Base-by-base conservation (phyloP, 495 filamentous ascomycete species). In the Filosporella fistucella region DNA sequence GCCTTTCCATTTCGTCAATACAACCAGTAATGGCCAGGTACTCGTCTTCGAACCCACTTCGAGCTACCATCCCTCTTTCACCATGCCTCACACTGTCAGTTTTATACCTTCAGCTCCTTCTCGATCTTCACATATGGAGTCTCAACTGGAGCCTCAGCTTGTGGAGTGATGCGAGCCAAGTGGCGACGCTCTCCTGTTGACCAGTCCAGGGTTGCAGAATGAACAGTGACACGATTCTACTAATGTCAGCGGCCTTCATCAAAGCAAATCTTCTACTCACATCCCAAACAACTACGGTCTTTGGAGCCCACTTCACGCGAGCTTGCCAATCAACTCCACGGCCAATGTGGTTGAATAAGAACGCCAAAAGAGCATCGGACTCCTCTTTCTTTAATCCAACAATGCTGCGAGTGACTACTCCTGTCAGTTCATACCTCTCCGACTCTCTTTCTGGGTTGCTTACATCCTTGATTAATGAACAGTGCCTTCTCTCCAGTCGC, bases 281-380 rank as follows among this genome's bases (percentile, higher is more conserved):
- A 63, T 95, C 89, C 80, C 88, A 94, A 12, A 94, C 83, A 8
- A 95, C 86, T 29, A 95, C 89, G 1, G 88, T 93, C 29, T 78
- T 77, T 7, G 80, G 76, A 55, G 85, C 77, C 89, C 88, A 96
- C 52, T 82, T 80, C 38, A 96, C 80, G 12, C 90, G 73, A 7
- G 79, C 81, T 57, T 96, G 90, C 71, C 89, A 90, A 66, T 95
- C 89, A 58, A 83, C 78, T n/a, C 89, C 85, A 14, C 72, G 78
- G 5, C 82, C 77, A 29, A 93, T 81, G 58, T 95, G 89, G 61
- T 91, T 78, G 68, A 85, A 91, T 11, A 96, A 70, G 69, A 95
- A 95, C 50, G 90, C 88, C 45, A 93, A 71, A 16, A 96, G 68
- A n/a, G 70, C 74, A 40, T 91, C 87, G 21, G 80, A 84, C 58